These are phyloP conservation scores for Metahyphopichia silvanorum DNA, from an alignment of 805 yeast species.

Conservation along the genomic window DNA sequence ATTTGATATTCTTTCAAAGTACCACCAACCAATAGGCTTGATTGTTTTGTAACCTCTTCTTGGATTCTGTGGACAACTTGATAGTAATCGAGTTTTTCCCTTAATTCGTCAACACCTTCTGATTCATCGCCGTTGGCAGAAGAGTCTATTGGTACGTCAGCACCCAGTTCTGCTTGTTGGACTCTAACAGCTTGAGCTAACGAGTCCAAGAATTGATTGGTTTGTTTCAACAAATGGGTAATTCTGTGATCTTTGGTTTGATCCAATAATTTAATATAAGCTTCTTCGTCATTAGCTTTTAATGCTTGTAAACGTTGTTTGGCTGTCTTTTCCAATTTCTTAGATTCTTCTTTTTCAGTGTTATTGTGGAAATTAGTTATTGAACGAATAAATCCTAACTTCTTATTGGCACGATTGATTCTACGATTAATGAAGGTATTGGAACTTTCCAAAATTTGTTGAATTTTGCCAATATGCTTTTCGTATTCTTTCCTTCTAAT, in stretches of 20 bases:
- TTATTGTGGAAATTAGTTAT: slow-evolving; percentile 48
- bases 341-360: slow-evolving; percentile 73
- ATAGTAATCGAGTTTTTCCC: slow-evolving; percentile 73
- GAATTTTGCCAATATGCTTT: slow-evolving; percentile 48
- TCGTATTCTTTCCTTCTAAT: slow-evolving; percentile 45
- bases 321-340: slow-evolving; percentile 74
- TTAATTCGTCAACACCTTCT: slow-evolving; percentile 47
- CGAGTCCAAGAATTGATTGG: slow-evolving; percentile 73
- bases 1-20: slow-evolving; percentile 72
- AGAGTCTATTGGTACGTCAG: slow-evolving; percentile 22
- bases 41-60: slow-evolving; percentile 66
- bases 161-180: slow-evolving; percentile 57
- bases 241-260: slow-evolving; percentile 87
- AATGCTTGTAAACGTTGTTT: slow-evolving; percentile 84
- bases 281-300: slow-evolving; percentile 86
- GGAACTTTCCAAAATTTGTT: slow-evolving; percentile 26
- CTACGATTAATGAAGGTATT: slow-evolving; percentile 17
- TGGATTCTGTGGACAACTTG: slow-evolving; percentile 76
- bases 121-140: slow-evolving; percentile 32
- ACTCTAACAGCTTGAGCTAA: slow-evolving; percentile 75
- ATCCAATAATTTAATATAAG: slow-evolving; percentile 76
- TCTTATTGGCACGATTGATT: slow-evolving; percentile 19
- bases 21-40: slow-evolving; percentile 72
- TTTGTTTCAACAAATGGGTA: slow-evolving; percentile 77
- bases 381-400: slow-evolving; percentile 27